A percentile compares a stretch with the other conserved stretches of the same genome.
These are phyloP conservation scores for Lonicera japonica DNA, from an alignment of 129 eudicot genomes.

Conservation along the genomic window DNA sequence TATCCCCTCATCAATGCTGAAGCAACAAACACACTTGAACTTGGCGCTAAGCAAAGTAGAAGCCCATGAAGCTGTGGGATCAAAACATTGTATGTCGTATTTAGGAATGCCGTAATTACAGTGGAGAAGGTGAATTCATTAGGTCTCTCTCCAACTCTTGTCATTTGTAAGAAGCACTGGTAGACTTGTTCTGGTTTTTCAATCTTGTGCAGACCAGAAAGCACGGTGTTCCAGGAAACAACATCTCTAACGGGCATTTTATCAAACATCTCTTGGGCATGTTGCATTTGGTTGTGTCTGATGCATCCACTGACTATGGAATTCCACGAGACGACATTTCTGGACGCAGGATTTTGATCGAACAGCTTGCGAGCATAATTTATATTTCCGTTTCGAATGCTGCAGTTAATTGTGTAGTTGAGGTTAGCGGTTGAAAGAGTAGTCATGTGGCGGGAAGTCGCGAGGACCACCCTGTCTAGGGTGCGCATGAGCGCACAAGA, in stretches of 20 bases:
- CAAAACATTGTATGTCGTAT: slow-evolving; percentile 21
- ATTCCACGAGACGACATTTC: slow-evolving; percentile 54
- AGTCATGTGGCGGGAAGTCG: slow-evolving; percentile 19
- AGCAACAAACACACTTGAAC: slow-evolving; percentile 52
- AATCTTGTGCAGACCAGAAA: slow-evolving; percentile 46
- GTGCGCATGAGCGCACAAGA: not conserved
- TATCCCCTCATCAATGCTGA: slow-evolving; percentile 80
- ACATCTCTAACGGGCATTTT: slow-evolving; percentile 66
- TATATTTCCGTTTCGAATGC: slow-evolving; percentile 34
- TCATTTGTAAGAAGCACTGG: slow-evolving; percentile 40
- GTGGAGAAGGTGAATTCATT: slow-evolving; percentile 54
- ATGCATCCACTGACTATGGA: slow-evolving; percentile 44
- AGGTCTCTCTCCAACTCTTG: slow-evolving; percentile 31
- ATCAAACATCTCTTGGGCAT: slow-evolving; percentile 60
- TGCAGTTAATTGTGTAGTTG: slow-evolving; percentile 31
- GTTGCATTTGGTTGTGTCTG: slow-evolving; percentile 31
- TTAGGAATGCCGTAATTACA: slow-evolving; percentile 38
- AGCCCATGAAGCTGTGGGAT: slow-evolving; percentile 66
- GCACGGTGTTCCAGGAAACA: slow-evolving; percentile 76
- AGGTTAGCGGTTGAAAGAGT: slow-evolving; percentile 29
- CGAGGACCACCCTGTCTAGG: not conserved
- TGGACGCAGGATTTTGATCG: slow-evolving; percentile 35
- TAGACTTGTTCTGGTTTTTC: slow-evolving; percentile 19
- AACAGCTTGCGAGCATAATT: slow-evolving; percentile 49
- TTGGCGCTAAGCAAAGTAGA: slow-evolving; percentile 33